phyloP scores from a whole-genome alignment of 306 rosid genomes.

The Benincasa hispida region DNA sequence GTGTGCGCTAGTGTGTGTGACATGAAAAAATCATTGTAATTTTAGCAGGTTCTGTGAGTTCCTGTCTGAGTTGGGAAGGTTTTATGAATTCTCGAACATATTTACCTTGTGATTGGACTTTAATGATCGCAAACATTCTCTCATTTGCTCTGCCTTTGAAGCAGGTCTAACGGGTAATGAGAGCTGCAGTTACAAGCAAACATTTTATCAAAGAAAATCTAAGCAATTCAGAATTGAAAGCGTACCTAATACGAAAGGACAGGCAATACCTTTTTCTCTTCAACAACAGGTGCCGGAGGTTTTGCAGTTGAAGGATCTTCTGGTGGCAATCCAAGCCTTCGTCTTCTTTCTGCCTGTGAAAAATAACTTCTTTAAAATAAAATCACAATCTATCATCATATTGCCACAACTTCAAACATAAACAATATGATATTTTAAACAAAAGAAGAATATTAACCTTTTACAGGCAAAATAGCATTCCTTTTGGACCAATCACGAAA shows the following conservation, averaged over 20 bases:
- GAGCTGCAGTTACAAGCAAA: constrained; percentile 30
- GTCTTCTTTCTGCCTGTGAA: constrained; percentile 81
- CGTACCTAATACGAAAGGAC: not conserved
- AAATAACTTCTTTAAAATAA: constrained; percentile 1
- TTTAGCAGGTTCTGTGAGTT: not conserved
- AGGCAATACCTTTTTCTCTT: constrained; percentile 75
- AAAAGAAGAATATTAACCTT: not conserved
- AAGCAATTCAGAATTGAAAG: not conserved
- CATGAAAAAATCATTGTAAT: not conserved
- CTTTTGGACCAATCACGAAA: not conserved
- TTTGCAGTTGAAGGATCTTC: constrained; percentile 64
- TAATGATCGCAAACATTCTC: constrained; percentile 86
- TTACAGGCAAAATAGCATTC: not conserved
- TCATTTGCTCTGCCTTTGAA: constrained; percentile 83
- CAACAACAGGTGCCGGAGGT: constrained; percentile 60
- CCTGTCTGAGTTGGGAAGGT: not conserved
- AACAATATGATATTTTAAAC: not conserved
- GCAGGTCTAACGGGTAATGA: constrained; percentile 73
- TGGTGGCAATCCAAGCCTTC: constrained; percentile 74
- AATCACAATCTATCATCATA: not conserved
- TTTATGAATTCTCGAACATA: constrained; percentile 1
- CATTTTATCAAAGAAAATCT: not conserved
- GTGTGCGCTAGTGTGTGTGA: not conserved
- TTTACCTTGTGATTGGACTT: constrained; percentile 91
- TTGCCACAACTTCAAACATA: not conserved